Evolutionary conservation across 441 rosid species (phyloP), one percentile per base, ranked within the genome.

Genomic region (Rhodomyrtus psidioides): DNA sequence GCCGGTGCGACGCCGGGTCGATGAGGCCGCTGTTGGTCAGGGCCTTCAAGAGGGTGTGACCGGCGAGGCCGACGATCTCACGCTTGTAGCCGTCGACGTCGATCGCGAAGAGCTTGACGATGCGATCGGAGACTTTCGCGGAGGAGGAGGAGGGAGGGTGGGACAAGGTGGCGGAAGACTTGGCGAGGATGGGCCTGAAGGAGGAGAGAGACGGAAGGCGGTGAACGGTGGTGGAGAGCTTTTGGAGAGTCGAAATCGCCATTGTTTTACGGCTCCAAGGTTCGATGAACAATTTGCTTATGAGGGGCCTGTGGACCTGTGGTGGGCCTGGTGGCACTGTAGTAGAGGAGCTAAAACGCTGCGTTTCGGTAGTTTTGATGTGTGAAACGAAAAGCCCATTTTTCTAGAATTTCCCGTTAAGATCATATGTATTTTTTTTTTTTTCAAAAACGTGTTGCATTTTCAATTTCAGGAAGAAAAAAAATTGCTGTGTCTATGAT

Each of bases 1-100:
- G 92, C 9, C 97, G 92, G 87, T 96, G 99, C 44, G 99, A 97
- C 14, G 90, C 94, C 26, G 98, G 99, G 85, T 95, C 99, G 88
- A 97, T 97, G 55, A 96, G 88, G 19, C 97, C 94, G 60, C 88
- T 83, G 89, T 94, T 93, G 26, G 93, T 86, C 23, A 97, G 91
- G 34, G 97, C 94, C 75, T 94, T 93, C 59, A 97, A 95, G 53
- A 96, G 98, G 27, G 98, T 94, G 54, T 97, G 98, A 0, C 98
- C 98, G 2, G 98, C 30, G 28, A 97, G 94, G 26, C 98, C 99
- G 4, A 93, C 53, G 85, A 96, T 86, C 86, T 94, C 95, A 57
- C 94, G 93, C 91, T 94, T 97, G 89, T 87, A 54, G 26, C 98
- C 98, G 46, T 94, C 95, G 24, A 86, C 88, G 82, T 95, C 98